A percentile compares a stretch with the other conserved stretches of the same genome.
These are phyloP conservation scores for Mycocentrospora acerina DNA, from an alignment of 2,329 filamentous ascomycete genomes.

Conservation along the genomic window DNA sequence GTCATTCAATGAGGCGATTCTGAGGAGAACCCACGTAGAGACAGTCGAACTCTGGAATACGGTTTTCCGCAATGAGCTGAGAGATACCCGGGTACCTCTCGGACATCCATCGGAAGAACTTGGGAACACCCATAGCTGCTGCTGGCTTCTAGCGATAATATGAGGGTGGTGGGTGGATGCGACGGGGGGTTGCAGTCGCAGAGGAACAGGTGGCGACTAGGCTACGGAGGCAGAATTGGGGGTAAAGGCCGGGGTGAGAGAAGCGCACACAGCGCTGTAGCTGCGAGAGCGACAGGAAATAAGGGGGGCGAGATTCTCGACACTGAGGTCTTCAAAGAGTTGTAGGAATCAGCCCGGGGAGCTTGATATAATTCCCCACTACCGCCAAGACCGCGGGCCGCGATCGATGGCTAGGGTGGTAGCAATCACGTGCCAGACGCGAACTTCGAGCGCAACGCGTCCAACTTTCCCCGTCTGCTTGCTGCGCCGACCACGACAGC, in stretches of 20 bases:
- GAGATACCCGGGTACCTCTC: conserved; percentile 99
- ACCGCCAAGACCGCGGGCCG: conserved; percentile 14
- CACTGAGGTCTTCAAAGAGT: conserved; percentile 45
- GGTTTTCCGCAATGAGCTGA: conserved; percentile 96
- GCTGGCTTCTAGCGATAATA: conserved; percentile 19
- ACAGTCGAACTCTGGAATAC: conserved; percentile 98
- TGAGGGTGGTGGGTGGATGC: conserved; percentile 10
- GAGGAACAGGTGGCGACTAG: conserved; percentile 2
- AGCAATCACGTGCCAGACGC: conserved; percentile 12
- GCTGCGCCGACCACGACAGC: conserved; percentile 3
- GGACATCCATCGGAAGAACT: conserved; percentile 98
- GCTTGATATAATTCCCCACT: conserved; percentile 20
- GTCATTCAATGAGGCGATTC: neutral
- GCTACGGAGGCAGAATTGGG: conserved; percentile 9
- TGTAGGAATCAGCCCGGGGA: conserved; percentile 10
- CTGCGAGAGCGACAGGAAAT: conserved; percentile 14
- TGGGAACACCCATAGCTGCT: conserved; percentile 68
- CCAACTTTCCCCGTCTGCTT: conserved; percentile 1
- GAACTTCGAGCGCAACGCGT: conserved; percentile 17
- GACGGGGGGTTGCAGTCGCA: conserved; percentile 3
- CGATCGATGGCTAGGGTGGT: conserved; percentile 7
- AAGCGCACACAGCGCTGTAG: conserved; percentile 27
- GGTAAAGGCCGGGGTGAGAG: conserved; percentile 12
- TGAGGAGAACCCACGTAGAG: conserved; percentile 67
- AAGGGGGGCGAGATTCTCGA: conserved; percentile 35